phyloP scores from a whole-genome alignment of 1,284 basidiomycete genomes.

The Malassezia sp. region DNA sequence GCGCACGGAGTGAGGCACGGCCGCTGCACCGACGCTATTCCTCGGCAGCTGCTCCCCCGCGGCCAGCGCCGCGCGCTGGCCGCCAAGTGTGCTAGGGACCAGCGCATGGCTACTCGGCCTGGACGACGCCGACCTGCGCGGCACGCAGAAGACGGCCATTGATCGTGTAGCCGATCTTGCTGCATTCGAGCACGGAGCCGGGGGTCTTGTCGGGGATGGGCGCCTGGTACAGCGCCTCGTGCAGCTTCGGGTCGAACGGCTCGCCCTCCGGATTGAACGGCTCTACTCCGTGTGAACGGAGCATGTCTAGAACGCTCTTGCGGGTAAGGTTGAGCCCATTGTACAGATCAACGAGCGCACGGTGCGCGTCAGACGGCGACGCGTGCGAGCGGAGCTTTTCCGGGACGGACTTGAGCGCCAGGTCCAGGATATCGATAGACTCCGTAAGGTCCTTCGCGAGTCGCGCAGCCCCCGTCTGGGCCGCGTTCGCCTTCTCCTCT shows the following conservation, averaged over 20 bases:
- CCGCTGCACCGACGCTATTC: no score
- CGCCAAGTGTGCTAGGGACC: not conserved
- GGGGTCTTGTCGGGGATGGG: slow-evolving; percentile 75
- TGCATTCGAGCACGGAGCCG: slow-evolving; percentile 79
- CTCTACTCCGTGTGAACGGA: slow-evolving; percentile 81
- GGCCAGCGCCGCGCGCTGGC: not conserved
- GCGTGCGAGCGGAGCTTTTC: slow-evolving; percentile 32
- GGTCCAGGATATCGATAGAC: slow-evolving; percentile 77
- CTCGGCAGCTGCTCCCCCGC: no score
- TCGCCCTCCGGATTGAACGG: slow-evolving; percentile 84
- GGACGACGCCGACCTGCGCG: slow-evolving; percentile 88
- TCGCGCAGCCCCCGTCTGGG: slow-evolving; percentile 80
- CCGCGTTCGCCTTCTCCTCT: slow-evolving; percentile 79
- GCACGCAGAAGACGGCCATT: slow-evolving; percentile 65
- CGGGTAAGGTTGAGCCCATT: slow-evolving; percentile 85
- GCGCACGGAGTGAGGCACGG: no score
- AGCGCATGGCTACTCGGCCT: slow-evolving; percentile 26
- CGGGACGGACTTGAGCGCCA: slow-evolving; percentile 75
- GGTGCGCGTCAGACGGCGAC: slow-evolving; percentile 37
- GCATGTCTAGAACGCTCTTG: slow-evolving; percentile 73
- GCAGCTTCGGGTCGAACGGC: slow-evolving; percentile 81
- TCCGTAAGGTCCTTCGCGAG: slow-evolving; percentile 82
- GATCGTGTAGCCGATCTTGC: slow-evolving; percentile 64
- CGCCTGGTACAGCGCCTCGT: slow-evolving; percentile 89
- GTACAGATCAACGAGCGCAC: slow-evolving; percentile 48